Evolutionary conservation across 164 flowering plant species (phyloP).

Genomic region (Protea cynaroides): DNA sequence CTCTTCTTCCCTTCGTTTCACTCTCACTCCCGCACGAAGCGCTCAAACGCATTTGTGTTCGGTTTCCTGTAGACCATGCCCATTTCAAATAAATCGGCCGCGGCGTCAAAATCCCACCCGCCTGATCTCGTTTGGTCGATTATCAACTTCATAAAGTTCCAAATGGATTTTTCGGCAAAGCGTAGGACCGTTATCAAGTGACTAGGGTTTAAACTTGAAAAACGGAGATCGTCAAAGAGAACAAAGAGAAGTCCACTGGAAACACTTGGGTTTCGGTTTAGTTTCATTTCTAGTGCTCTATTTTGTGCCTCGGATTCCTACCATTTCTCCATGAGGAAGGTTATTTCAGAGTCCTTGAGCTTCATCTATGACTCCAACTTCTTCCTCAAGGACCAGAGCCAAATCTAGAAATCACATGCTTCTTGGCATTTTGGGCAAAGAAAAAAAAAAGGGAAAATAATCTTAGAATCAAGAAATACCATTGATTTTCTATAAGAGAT

Average conservation of each 20-base stretch:
- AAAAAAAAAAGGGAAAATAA: too few relatives aligned
- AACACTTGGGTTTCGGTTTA: too few relatives aligned
- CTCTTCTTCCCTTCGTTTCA: too few relatives aligned
- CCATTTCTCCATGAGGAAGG: slow-evolving; percentile 27
- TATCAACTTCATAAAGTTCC: slow-evolving; percentile 57
- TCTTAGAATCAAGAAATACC: slow-evolving; percentile 30
- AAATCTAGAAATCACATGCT: too few relatives aligned
- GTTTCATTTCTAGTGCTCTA: slow-evolving; percentile 45
- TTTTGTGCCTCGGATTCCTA: slow-evolving; percentile 28
- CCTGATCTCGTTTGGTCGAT: slow-evolving; percentile 65
- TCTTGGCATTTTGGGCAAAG: too few relatives aligned
- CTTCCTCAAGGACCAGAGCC: too few relatives aligned
- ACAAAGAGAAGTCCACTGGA: slow-evolving; percentile 42
- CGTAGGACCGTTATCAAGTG: slow-evolving; percentile 56
- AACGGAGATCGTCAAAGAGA: slow-evolving; percentile 33
- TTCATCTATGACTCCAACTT: slow-evolving; percentile 46
- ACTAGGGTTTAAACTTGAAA: slow-evolving; percentile 34
- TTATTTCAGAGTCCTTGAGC: slow-evolving; percentile 32
- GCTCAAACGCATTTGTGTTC: slow-evolving; percentile 42
- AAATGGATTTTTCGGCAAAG: slow-evolving; percentile 40
- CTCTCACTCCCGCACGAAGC: slow-evolving; percentile 66
- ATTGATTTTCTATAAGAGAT: slow-evolving; percentile 72
- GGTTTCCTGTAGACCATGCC: slow-evolving; percentile 25
- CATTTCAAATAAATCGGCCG: slow-evolving; percentile 39
- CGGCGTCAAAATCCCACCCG: slow-evolving; percentile 62